phyloP scores from a whole-genome alignment of 2,329 filamentous ascomycete species.

The Fusarium verticillioides region DNA sequence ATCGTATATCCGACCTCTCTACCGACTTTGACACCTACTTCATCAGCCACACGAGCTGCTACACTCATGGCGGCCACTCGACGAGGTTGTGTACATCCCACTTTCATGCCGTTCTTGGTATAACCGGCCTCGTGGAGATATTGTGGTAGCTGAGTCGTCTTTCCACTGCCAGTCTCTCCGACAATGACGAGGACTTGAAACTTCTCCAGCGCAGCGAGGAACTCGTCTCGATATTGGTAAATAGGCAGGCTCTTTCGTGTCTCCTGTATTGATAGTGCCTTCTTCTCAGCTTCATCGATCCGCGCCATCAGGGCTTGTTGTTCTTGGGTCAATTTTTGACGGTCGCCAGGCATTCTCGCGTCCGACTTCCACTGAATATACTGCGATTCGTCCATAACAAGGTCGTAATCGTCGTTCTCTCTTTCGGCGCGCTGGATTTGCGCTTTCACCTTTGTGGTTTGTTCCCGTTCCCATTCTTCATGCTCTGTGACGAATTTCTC shows the following conservation, averaged over 20 bases:
- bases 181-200: slow-evolving; percentile 92
- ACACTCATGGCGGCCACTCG: slow-evolving; percentile 98
- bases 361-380: slow-evolving; percentile 88
- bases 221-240: slow-evolving; percentile 85
- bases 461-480: slow-evolving; percentile 95
- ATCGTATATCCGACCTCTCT: slow-evolving; percentile 95
- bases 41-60: slow-evolving; percentile 93
- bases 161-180: slow-evolving; percentile 93
- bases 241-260: slow-evolving; percentile 91
- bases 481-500: slow-evolving; percentile 93
- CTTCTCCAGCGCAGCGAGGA: slow-evolving; percentile 85
- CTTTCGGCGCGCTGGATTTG: slow-evolving; percentile 82
- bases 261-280: slow-evolving; percentile 88
- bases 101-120: slow-evolving; percentile 83
- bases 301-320: slow-evolving; percentile 82
- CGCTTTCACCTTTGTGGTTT: slow-evolving; percentile 86
- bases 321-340: slow-evolving; percentile 78
- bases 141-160: slow-evolving; percentile 94
- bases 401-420: slow-evolving; percentile 87
- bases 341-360: slow-evolving; percentile 76
- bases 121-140: slow-evolving; percentile 93
- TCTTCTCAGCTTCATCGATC: slow-evolving; percentile 88
- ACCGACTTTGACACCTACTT: slow-evolving; percentile 89
- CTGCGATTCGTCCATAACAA: slow-evolving; percentile 90
- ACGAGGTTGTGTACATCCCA: slow-evolving; percentile 93